Conservation (phyloP, 257 asterid genomes). For the Lithospermum erythrorhizon region DNA sequence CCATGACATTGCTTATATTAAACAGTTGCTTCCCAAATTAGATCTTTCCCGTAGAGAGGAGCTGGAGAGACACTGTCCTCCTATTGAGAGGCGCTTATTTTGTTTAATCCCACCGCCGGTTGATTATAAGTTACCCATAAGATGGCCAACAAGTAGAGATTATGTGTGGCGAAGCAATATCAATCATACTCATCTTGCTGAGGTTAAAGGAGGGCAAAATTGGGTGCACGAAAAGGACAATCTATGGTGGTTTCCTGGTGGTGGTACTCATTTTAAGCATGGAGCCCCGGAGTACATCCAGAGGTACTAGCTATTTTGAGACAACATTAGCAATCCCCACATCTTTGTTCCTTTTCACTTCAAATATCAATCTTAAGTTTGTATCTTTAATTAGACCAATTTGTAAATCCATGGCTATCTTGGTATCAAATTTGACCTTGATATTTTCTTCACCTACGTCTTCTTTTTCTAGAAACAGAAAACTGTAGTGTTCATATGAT, state of each 20-base stretch:
- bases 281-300: slow-evolving; percentile 89
- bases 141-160: slow-evolving; percentile 88
- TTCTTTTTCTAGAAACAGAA: too few relatives aligned
- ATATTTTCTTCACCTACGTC: too few relatives aligned
- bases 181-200: slow-evolving; percentile 77
- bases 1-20: slow-evolving; percentile 62
- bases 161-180: slow-evolving; percentile 90
- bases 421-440: too few relatives aligned
- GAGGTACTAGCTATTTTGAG: slow-evolving; percentile 35
- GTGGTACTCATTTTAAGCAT: slow-evolving; percentile 95
- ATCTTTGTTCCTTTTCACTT: background rate
- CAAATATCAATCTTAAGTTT: background rate
- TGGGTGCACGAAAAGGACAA: slow-evolving; percentile 78
- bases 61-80: slow-evolving; percentile 90
- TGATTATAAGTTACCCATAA: slow-evolving; percentile 79
- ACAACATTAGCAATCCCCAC: background rate
- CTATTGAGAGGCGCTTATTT: slow-evolving; percentile 50
- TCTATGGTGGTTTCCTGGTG: slow-evolving; percentile 97
- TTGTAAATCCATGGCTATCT: background rate
- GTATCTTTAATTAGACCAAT: background rate
- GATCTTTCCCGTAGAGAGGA: slow-evolving; percentile 69
- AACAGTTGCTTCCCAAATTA: slow-evolving; percentile 49
- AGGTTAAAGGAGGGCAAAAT: slow-evolving; percentile 93
- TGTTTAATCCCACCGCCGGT: slow-evolving; percentile 90
- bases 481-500: too few relatives aligned